phyloP scores from a whole-genome alignment of 2,329 filamentous ascomycete genomes.

The Sordariomycetes sp. region DNA sequence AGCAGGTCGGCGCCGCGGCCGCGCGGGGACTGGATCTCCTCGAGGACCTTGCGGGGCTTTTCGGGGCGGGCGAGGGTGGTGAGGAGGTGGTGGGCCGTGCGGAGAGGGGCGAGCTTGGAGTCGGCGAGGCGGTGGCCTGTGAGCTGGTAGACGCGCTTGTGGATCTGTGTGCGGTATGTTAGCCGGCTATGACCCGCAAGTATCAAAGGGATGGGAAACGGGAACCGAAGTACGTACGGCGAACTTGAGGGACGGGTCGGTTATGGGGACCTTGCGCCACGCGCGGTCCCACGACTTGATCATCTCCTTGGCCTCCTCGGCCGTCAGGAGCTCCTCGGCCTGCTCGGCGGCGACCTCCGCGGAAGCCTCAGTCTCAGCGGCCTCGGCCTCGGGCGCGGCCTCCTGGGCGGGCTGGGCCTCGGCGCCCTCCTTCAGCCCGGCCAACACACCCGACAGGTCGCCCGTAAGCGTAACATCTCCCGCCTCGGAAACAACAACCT shows the following conservation, averaged over 20 bases:
- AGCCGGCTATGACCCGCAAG: no score
- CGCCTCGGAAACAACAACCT: constrained; percentile 22
- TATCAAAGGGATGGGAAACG: not conserved
- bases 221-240: constrained; percentile 40
- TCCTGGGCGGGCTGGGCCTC: constrained; percentile 8
- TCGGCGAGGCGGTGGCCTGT: constrained; percentile 70
- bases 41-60: constrained; percentile 48
- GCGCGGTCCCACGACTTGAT: constrained; percentile 32
- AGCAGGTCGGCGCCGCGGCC: constrained; percentile 22
- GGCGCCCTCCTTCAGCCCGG: constrained; percentile 15
- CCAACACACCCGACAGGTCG: constrained; percentile 18
- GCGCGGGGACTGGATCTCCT: constrained; percentile 36
- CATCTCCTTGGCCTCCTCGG: constrained; percentile 26
- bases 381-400: constrained; percentile 12
- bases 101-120: constrained; percentile 43
- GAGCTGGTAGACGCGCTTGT: constrained; percentile 69
- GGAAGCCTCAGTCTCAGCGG: constrained; percentile 9
- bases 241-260: constrained; percentile 53
- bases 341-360: constrained; percentile 14
- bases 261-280: constrained; percentile 46
- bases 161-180: constrained; percentile 39
- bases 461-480: constrained; percentile 25
- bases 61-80: constrained; percentile 32
- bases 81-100: constrained; percentile 40
- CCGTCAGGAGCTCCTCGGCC: constrained; percentile 12